Percentiles rank a stretch among this genome's conserved stretches.
Conservation (phyloP, 306 rosid genomes). For the Parietaria judaica region DNA sequence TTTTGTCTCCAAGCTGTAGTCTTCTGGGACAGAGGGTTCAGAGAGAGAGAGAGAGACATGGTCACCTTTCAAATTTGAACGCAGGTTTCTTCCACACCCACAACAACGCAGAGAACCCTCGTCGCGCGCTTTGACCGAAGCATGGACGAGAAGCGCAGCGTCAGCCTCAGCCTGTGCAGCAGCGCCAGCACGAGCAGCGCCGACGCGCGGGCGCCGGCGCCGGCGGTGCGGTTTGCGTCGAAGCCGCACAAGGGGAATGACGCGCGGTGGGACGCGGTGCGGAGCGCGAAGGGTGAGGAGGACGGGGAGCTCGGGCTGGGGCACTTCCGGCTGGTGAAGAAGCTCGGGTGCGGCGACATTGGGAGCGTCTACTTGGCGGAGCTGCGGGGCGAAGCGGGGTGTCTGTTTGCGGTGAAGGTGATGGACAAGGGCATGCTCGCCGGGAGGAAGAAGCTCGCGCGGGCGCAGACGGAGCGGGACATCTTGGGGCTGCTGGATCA, state of each 20-base stretch:
- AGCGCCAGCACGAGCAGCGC: conserved; percentile 28
- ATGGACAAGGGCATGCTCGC: conserved; percentile 48
- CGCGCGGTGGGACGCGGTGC: conserved; percentile 44
- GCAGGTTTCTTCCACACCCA: conserved; percentile 11
- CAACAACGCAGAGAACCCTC: conserved; percentile 1
- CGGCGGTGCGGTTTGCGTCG: conserved; percentile 13
- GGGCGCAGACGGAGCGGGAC: conserved; percentile 55
- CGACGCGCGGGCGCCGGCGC: not conserved
- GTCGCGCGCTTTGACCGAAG: conserved; percentile 40
- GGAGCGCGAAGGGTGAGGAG: conserved; percentile 22
- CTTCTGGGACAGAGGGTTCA: conserved; percentile 30
- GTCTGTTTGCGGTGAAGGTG: conserved; percentile 49
- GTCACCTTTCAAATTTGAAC: conserved; percentile 41
- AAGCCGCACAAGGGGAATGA: conserved; percentile 60
- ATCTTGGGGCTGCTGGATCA: conserved; percentile 42
- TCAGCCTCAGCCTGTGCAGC: conserved; percentile 30
- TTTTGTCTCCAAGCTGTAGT: conserved; percentile 43
- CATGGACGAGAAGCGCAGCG: conserved; percentile 12
- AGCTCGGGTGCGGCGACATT: conserved; percentile 56
- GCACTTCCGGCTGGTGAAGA: conserved; percentile 51
- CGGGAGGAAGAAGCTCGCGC: conserved; percentile 38
- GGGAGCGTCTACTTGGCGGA: conserved; percentile 55
- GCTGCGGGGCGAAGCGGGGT: conserved; percentile 33
- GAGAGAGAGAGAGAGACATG: conserved; percentile 21
- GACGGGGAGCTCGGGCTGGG: conserved; percentile 38